Base-by-base conservation (phyloP, 257 asterid genomes). In the Gardenia jasminoides region DNA sequence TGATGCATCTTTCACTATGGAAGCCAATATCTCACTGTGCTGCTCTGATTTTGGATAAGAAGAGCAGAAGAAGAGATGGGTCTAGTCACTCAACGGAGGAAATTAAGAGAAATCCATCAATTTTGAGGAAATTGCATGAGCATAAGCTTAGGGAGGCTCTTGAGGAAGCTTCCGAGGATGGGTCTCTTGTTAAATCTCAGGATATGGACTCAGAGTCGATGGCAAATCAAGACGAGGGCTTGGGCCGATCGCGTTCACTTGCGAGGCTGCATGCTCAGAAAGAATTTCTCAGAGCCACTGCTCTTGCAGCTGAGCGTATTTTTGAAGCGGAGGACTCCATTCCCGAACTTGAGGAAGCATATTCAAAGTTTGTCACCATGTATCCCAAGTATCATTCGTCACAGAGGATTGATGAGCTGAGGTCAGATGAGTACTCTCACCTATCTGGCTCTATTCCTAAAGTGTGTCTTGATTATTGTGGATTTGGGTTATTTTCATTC, bases 1-100 rank as follows among this genome's bases (percentile, higher is more conserved):
- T 85, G 83, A 96, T 96, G 99, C 98, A 93, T 96, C 82, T 96
- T 87, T 88, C 97, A 85, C 91, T 96, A 83, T 96, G 98, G 99
- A 96, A 96, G 88, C 97, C 99, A 82, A 81, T 96, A 79, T 93
- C 98, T 81, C 98, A 90, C 85, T 96, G 97, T 83, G 99, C 97
- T 86, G 80, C 97, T 85, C 89, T 96, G 82, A 86, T 96, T 48
- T 81, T 96, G 91, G 99, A 91, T 89, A 96, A 93, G 81, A 93
- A 93, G 94, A 87, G 97, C 94, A 87, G 97, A 84, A 86, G 92
- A 79, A 90, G 84, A 84, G 89, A 91, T 80, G 94, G 85, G 69
- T 85, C 97, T 16, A 91, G 91, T 61, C 87, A 84, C 76, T 85
- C 94, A 10, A 79, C 82, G 0, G 97, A 91, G 43, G 98, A 93